These are phyloP conservation scores for Ceratocystis papillata DNA, from an alignment of 2,329 filamentous ascomycete species.

Conservation along the genomic window DNA sequence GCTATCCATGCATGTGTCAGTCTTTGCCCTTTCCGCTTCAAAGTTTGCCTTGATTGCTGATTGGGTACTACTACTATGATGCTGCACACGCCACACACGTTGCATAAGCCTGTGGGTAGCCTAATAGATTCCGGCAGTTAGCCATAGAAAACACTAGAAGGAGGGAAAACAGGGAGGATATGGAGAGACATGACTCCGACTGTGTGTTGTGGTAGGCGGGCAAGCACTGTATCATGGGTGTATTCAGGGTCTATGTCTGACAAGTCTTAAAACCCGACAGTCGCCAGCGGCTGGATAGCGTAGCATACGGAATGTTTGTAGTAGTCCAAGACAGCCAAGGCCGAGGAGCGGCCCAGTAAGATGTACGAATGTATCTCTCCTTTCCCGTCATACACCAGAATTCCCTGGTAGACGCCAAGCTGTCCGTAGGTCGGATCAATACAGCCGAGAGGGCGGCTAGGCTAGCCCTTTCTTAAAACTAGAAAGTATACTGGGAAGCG, in stretches of 20 bases:
- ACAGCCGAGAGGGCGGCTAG: background rate
- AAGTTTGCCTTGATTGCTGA: background rate
- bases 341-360: background rate
- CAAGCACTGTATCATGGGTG: slow-evolving; percentile 1
- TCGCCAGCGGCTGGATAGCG: background rate
- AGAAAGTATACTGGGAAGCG: background rate
- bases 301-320: background rate
- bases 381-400: background rate
- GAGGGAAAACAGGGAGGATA: background rate
- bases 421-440: background rate
- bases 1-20: too few species aligned
- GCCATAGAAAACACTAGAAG: background rate
- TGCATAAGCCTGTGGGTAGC: background rate
- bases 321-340: slow-evolving; percentile 4
- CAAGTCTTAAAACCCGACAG: background rate
- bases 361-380: background rate
- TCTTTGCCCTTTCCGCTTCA: background rate
- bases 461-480: background rate
- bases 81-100: background rate
- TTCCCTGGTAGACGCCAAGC: background rate
- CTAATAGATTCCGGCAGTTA: background rate
- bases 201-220: background rate
- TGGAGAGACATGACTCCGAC: background rate
- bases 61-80: background rate
- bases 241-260: background rate